Evolutionary conservation across 2,329 filamentous ascomycete species (phyloP), one percentile per base, ranked within the genome.

Genomic region (Monosporascus sp.): DNA sequence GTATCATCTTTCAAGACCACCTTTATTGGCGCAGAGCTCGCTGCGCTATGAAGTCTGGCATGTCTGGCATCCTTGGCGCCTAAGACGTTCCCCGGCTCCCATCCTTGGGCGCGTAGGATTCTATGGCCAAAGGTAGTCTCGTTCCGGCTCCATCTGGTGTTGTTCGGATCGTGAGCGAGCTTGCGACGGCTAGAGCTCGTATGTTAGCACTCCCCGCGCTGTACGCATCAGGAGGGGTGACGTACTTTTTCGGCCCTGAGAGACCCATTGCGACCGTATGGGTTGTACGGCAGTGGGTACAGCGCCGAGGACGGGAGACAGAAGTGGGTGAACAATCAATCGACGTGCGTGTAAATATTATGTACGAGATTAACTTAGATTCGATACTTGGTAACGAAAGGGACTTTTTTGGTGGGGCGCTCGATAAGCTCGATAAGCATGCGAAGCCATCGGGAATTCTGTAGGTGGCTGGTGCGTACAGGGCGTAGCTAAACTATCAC

Each of bases 111-210:
- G 49, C 86, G 84, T 66, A 99, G 85, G 61, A 97, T 93, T 67
- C 86, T 89, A 70, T 96, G 92, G 62, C 94, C 94, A 70, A 94
- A 97, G 51, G 85, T 86, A 53, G 81, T 81, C 59, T 87, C 89
- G 68, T 92, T 87, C 65, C 87, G 86, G 53, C 87, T 86, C 94
- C 94, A 99, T 79, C 83, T 85, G 48, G 90, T 96, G 72, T 97
- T 99, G 74, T 97, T 97, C 7, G 94, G 94, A 72, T 99, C 94
- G 68, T 88, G 81, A 60, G 87, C 88, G 67, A 97, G 85, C 74
- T 93, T 96, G 48, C 78, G 78, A 61, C 67, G 70, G 57, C 69
- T 74, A 50, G 5, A 58, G 7, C 20, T 38, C 51, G 47, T n/a
- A 48, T 37, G 20, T 56, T 51, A 63, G 54, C 43, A 57, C 41